Evolutionary conservation across 1,139 yeast genomes (phyloP), one percentile per base, ranked within the genome.

Genomic region (Yamadazyma buinensis): DNA sequence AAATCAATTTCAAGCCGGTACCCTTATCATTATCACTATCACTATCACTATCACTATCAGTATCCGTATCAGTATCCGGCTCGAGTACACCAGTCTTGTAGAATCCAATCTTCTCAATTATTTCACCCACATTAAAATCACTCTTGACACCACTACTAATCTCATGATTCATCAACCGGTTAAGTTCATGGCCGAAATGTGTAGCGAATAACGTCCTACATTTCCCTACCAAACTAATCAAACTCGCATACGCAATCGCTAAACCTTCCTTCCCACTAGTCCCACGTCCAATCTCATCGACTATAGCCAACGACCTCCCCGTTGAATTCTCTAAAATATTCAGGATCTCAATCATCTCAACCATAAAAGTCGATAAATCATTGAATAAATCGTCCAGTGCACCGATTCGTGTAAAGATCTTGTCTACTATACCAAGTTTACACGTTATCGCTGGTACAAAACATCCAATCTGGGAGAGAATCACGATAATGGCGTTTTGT

Each of bases 261-360:
- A 87, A 67, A 1, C 98, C 97, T 59, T 92, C 98, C 36, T 69
- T 67, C 0, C 90, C 84, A 42, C 95, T 84, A 0, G 98, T 92
- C 0, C 98, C 98, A 40, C 98, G 68, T 0, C 98, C 98, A n/a
- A 92, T 81, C 49, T 92, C 98, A 59, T 92, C 98, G 30, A 92
- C 76, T 22, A 92, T 84, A 0, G 96, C 96, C 42, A 92, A 59
- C 0, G 97, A 88, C 28, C 70, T 59, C 0, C 68, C 52, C 0
- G 97, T 87, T 1, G 97, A 95, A 40, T 84, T 77, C 31, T 74
- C 69, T 35, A 92, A 59, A 25, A 92, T 88, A 42, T 76, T 72
- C 18, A 95, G 82, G 0, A 96, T 86, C 52, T 92, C 98, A n/a
- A 86, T 75, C 97, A 92, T 90, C 49, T 92, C 97, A 12, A 90